A percentile compares a stretch with the other conserved stretches of the same genome.
Evolutionary conservation across 2,329 filamentous ascomycete genomes (phyloP).

Genomic region (Fusarium xyrophilum): DNA sequence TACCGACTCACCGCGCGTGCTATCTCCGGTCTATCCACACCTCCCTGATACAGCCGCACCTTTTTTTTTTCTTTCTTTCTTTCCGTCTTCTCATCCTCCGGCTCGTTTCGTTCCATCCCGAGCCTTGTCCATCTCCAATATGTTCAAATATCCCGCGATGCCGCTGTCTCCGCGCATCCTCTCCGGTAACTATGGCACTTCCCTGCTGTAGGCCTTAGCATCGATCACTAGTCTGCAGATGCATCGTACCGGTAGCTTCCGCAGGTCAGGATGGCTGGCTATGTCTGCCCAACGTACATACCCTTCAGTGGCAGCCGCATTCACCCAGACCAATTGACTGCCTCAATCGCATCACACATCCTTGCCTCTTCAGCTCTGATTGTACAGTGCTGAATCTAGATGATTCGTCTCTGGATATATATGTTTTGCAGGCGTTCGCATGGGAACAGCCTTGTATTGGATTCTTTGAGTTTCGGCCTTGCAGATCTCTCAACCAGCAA

Average conservation of each 20-base stretch:
- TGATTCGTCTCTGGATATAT: constrained; percentile 6
- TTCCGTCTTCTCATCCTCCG: constrained; percentile 2
- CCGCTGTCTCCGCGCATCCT: constrained; percentile 25
- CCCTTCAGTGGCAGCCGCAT: constrained; percentile 13
- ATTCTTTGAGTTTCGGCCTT: constrained; percentile 18
- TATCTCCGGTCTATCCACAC: constrained; percentile 20
- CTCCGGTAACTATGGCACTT: constrained; percentile 3
- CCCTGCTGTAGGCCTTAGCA: background rate
- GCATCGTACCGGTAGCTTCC: constrained; percentile 17
- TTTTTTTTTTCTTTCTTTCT: background rate
- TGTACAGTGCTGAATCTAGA: background rate
- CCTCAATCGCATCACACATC: constrained; percentile 17
- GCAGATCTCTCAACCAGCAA: constrained; percentile 8
- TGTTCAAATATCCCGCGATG: constrained; percentile 24
- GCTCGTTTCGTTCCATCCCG: constrained; percentile 34
- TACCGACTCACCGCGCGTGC: constrained; percentile 10
- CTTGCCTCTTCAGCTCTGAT: constrained; percentile 15
- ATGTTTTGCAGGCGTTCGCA: constrained; percentile 26
- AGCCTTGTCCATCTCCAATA: constrained; percentile 30
- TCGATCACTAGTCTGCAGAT: background rate
- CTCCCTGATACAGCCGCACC: constrained; percentile 13
- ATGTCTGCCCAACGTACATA: constrained; percentile 13
- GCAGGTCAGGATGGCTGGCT: constrained; percentile 7
- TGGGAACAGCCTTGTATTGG: background rate
- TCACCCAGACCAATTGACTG: constrained; percentile 14